Conservation (phyloP, 495 filamentous ascomycete species). For the Penicillium odoratum region DNA sequence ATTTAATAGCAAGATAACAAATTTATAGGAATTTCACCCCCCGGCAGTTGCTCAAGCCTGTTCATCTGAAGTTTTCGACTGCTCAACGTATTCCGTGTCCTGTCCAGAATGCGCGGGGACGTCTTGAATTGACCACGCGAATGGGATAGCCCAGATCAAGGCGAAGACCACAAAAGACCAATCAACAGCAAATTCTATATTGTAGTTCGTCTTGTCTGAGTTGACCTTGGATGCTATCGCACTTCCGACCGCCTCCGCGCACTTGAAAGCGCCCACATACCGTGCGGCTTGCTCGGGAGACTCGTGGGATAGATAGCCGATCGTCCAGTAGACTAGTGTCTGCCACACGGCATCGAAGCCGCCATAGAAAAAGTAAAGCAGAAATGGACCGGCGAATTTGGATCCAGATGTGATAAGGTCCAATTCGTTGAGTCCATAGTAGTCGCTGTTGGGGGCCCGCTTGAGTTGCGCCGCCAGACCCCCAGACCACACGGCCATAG, state of each 20-base stretch:
- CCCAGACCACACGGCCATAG: constrained; percentile 1
- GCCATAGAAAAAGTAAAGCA: constrained; percentile 12
- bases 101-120: not conserved
- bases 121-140: not conserved
- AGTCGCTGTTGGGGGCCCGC: not conserved
- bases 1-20: too few species aligned
- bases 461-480: not conserved
- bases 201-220: constrained; percentile 8
- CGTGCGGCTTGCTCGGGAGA: constrained; percentile 11
- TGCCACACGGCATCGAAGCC: constrained; percentile 12
- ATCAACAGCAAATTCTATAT: constrained; percentile 4
- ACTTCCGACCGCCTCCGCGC: constrained; percentile 8
- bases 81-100: not conserved
- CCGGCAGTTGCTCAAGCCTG: not conserved
- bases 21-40: too few species aligned
- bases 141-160: not conserved
- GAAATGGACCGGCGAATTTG: constrained; percentile 4
- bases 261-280: constrained; percentile 13
- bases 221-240: constrained; percentile 14
- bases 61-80: not conserved
- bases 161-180: not conserved
- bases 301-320: constrained; percentile 12
- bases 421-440: constrained; percentile 1
- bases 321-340: constrained; percentile 13
- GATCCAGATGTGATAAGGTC: not conserved